phyloP scores from a whole-genome alignment of 2,329 filamentous ascomycete genomes.

The Balansia obtecta region DNA sequence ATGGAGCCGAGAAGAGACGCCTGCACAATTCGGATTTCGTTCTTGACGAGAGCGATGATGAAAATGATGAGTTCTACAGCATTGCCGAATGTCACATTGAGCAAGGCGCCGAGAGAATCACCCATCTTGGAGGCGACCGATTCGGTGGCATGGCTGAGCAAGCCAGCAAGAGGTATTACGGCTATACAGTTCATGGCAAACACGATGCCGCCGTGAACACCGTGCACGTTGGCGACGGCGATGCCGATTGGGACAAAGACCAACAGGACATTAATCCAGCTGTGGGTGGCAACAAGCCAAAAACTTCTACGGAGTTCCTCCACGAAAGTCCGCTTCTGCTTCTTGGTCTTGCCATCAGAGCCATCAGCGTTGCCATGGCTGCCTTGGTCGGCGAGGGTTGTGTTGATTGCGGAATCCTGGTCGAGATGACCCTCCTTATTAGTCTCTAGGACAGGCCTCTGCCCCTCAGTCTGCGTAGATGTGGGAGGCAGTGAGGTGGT shows the following conservation, averaged over 20 bases:
- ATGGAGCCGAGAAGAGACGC: slow-evolving; percentile 84
- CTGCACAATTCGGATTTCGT: slow-evolving; percentile 84
- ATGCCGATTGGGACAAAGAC: slow-evolving; percentile 73
- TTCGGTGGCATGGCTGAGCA: slow-evolving; percentile 63
- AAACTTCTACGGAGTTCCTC: slow-evolving; percentile 37
- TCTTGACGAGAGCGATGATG: slow-evolving; percentile 17
- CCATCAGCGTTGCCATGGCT: slow-evolving; percentile 11
- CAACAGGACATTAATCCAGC: slow-evolving; percentile 66
- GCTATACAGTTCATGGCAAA: slow-evolving; percentile 67
- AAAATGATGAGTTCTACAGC: slow-evolving; percentile 73
- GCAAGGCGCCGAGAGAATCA: slow-evolving; percentile 58
- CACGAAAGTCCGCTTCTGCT: slow-evolving; percentile 29
- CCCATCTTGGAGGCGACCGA: slow-evolving; percentile 61
- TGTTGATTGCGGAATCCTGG: slow-evolving; percentile 12
- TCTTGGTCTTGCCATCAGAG: slow-evolving; percentile 6
- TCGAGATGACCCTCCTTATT: slow-evolving; percentile 12
- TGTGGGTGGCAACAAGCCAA: slow-evolving; percentile 52
- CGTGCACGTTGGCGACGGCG: slow-evolving; percentile 40
- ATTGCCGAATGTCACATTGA: slow-evolving; percentile 71
- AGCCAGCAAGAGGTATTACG: slow-evolving; percentile 60
- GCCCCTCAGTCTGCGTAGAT: slow-evolving; percentile 38
- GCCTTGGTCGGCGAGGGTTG: slow-evolving; percentile 14
- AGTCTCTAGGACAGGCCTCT: slow-evolving; percentile 42
- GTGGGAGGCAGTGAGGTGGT: slow-evolving; percentile 24
- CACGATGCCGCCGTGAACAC: slow-evolving; percentile 45